Evolutionary conservation across 2,329 filamentous ascomycete genomes (phyloP).

Genomic region (Sphaerulina musiva): DNA sequence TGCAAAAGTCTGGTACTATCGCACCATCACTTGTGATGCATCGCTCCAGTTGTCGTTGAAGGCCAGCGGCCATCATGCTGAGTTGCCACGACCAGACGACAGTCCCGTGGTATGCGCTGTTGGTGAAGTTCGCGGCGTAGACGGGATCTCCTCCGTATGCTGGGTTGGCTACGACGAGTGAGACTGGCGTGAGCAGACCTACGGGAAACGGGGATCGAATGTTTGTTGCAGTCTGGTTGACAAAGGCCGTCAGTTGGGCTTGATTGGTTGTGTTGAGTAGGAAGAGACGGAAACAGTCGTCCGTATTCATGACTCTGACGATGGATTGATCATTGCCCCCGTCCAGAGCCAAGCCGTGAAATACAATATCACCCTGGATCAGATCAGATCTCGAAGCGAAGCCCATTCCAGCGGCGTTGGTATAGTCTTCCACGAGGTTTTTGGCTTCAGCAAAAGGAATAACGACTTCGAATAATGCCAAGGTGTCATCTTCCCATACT

Average conservation of each 20-base stretch:
- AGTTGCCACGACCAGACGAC: conserved; percentile 62
- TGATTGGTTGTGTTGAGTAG: conserved; percentile 51
- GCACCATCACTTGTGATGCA: conserved; percentile 35
- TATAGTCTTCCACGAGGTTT: conserved; percentile 46
- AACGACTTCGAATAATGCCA: conserved; percentile 50
- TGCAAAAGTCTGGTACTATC: conserved; percentile 46
- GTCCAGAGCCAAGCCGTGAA: conserved; percentile 53
- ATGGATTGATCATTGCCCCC: conserved; percentile 45
- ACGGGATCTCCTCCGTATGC: conserved; percentile 47
- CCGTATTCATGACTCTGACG: conserved; percentile 57
- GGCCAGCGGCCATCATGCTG: conserved; percentile 57
- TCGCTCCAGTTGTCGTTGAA: conserved; percentile 52
- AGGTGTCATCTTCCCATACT: conserved; percentile 56
- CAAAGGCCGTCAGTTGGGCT: conserved; percentile 49
- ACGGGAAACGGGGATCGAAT: conserved; percentile 54
- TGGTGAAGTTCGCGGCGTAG: conserved; percentile 50
- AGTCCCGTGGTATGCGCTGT: conserved; percentile 56
- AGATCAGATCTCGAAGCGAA: conserved; percentile 42
- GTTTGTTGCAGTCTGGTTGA: conserved; percentile 53
- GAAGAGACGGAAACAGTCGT: conserved; percentile 59
- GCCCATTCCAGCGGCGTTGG: conserved; percentile 31
- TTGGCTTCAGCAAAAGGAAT: conserved; percentile 43
- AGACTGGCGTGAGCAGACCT: conserved; percentile 51
- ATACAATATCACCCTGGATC: conserved; percentile 44
- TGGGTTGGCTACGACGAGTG: conserved; percentile 56